Conservation (phyloP, 345 rosid genomes). For the Aquilaria yunnanensis region DNA sequence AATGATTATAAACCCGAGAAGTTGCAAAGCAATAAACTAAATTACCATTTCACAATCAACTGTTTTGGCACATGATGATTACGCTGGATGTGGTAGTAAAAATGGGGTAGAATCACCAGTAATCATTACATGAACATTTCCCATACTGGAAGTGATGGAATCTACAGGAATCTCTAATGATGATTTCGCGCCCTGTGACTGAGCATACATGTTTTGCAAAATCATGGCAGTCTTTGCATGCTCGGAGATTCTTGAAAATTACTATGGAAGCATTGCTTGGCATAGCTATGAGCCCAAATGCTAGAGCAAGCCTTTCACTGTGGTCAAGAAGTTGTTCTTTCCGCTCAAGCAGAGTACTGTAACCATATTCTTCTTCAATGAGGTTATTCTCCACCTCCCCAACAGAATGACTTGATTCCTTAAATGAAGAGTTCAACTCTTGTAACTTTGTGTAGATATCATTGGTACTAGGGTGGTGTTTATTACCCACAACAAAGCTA, state of each 20-base stretch:
- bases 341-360: slow-evolving; percentile 38
- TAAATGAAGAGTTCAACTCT: background rate
- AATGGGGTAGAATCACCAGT: slow-evolving; percentile 38
- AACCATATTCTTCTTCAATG: slow-evolving; percentile 32
- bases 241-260: slow-evolving; percentile 72
- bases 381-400: slow-evolving; percentile 14
- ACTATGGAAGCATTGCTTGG: slow-evolving; percentile 35
- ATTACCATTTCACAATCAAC: too few species aligned
- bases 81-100: background rate
- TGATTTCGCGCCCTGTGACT: slow-evolving; percentile 42
- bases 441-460: slow-evolving; percentile 49
- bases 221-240: slow-evolving; percentile 67
- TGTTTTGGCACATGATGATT: too few species aligned
- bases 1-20: too few species aligned
- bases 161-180: slow-evolving; percentile 56
- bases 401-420: slow-evolving; percentile 30
- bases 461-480: slow-evolving; percentile 52
- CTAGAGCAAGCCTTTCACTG: slow-evolving; percentile 73
- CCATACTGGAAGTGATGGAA: slow-evolving; percentile 68
- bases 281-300: slow-evolving; percentile 56
- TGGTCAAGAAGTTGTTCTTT: slow-evolving; percentile 57
- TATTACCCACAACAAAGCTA: slow-evolving; percentile 66
- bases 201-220: slow-evolving; percentile 59
- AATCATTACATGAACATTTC: slow-evolving; percentile 70
- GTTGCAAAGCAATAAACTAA: too few species aligned